Base-by-base conservation (phyloP, 495 filamentous ascomycete species). In the Amorphotheca resinae region DNA sequence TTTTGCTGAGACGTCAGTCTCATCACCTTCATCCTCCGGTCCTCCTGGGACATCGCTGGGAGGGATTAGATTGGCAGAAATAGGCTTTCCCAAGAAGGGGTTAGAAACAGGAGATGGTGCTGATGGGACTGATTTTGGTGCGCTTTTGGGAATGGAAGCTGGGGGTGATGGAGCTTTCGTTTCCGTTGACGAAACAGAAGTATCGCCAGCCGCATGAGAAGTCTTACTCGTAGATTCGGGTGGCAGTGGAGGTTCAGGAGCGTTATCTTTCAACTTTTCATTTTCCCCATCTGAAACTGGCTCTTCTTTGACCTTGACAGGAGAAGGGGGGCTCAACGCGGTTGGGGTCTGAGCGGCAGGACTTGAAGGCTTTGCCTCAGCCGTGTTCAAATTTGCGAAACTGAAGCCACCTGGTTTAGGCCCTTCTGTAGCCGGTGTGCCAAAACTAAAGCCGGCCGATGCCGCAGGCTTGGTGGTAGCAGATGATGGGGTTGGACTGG, bases 161-260 rank as follows among this genome's bases (percentile, higher is more conserved):
- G 75, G 77, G 2, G 80, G 79, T 4, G 83, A 49, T 9, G 79
- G 77, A 14, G 68, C 70, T 30, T 78, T 66, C 16, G 60, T 51
- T 38, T 53, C 54, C 20, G 38, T 28, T 20, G 52, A 51, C 14
- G 80, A 83, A 42, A 70, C 69, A 5, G 82, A 82, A 20, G 79
- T 79, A 41, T 85, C 79, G 21, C 79, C 75, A 41, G 77, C 60
- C 23, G 67, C 66, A 59, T 78, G 84, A 34, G 55, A 65, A 46
- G 68, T 65, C 64, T 78, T 80, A 64, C 76, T 86, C 16, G 79
- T 83, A 33, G 81, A 59, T 46, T 87, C 80, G n/a, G 83, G 84
- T 22, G 84, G 84, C 26, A 88, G 59, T 39, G 86, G 84, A 11
- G 71, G 56, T 51, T 79, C 74, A 34, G 51, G 31, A n/a, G 51